Evolutionary conservation across 495 filamentous ascomycete genomes (phyloP), one percentile per base, ranked within the genome.

Genomic region (Pyrenula massariospora): DNA sequence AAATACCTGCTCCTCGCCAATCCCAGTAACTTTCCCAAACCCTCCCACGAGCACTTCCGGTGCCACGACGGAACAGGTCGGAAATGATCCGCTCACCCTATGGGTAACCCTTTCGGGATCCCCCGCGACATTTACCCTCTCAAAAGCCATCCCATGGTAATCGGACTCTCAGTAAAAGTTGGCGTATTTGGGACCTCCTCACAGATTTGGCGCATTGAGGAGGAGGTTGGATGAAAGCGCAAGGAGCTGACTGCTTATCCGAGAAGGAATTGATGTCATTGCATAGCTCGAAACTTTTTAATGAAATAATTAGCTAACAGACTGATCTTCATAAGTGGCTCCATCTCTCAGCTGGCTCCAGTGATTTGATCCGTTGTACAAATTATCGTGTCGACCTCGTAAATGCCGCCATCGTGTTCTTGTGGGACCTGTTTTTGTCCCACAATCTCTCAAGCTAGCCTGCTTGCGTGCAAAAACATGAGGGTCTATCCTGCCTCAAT

Each of bases 11-110:
- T 63, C 59, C 48, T 70, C 68, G 2, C 63, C 71, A 0, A 76
- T 85, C 51, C 82, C 82, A 3, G 71, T 85, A 11, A 84, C 81
- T 1, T 73, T 84, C 57, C 78, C 80, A 12, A 55, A 60, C 23
- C 24, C 2, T 8, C 71, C 71, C 0, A 69, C 70, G 19, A 65
- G 60, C 49, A 73, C 70, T 21, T 62, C 62, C 5, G 72, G 75
- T 31, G 74, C 70, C 52, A 71, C 68, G 2, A 74, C 71, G 22
- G 82, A 85, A 63, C 68, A 83, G 67, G 54, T 83, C 3, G 82
- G 82, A 3, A 71, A 56, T 31, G 82, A 85, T 61, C 81, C 82
- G 12, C 62, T 77, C 47, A 84, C 82, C 2, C 73, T 83, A 31
- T 85, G 79, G 82, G 76, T 75, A 12, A 65, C 69, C 42, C 66